A percentile compares a stretch with the other conserved stretches of the same genome.
Conservation (phyloP, 225 moss, liverwort and hornwort genomes). For the Neckera pumila region DNA sequence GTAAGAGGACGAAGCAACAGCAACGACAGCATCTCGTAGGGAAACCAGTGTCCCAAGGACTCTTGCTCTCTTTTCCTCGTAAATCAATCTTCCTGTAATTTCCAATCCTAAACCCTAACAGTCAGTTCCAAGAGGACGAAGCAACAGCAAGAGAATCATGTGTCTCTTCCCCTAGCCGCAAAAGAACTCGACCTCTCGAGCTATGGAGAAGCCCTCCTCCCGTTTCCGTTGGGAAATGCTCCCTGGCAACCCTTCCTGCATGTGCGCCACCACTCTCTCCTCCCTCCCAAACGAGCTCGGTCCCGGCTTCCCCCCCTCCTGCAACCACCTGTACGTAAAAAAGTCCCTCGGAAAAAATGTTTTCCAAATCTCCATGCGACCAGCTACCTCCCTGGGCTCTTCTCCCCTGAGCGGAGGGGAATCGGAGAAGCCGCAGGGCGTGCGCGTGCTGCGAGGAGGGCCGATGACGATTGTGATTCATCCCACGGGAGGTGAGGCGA, state of each 20-base stretch:
- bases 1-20: not conserved
- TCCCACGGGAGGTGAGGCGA: not conserved
- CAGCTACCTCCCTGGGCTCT: not conserved
- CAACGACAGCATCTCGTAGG: not conserved
- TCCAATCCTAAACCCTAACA: not conserved
- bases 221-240: constrained; percentile 1
- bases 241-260: not conserved
- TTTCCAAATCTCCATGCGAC: not conserved
- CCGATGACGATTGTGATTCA: constrained; percentile 10
- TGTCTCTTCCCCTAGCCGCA: not conserved
- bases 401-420: not conserved
- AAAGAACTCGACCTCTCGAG: not conserved
- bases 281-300: not conserved
- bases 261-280: not conserved
- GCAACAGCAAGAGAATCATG: not conserved
- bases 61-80: not conserved
- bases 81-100: not conserved
- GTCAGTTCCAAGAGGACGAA: not conserved
- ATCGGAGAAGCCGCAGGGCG: not conserved
- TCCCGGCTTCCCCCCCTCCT: not conserved
- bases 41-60: not conserved
- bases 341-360: not conserved
- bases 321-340: constrained; percentile 11
- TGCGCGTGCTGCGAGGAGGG: not conserved
- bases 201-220: not conserved